Evolutionary conservation across 2,329 filamentous ascomycete species (phyloP), one percentile per base, ranked within the genome.

Genomic region (Madurella mycetomatis): DNA sequence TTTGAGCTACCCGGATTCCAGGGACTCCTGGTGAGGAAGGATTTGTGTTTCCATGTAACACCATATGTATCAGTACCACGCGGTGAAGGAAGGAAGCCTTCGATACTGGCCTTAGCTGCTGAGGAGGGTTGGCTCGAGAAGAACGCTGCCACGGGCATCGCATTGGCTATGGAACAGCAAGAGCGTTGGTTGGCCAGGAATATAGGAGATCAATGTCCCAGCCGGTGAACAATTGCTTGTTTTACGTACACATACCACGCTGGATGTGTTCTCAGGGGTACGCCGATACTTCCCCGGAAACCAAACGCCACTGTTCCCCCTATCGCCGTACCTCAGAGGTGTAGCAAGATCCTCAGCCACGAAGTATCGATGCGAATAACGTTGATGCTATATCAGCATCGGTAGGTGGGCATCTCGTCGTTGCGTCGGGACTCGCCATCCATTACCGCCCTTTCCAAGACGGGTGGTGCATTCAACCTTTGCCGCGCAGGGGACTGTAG

Each of bases 11-110:
- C 53, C 49, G 16, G 25, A 31, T n/a, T n/a, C 9, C 16, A 44
- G n/a, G 45, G 19, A 30, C 30, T 30, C 9, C 16, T 12, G 39
- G 16, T 16, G 43, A 16, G 30, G 25, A 46, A 34, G 25, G 40
- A 25, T 37, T 25, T 40, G 48, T 39, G 32, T 17, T 43, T 31
- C 17, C 18, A 41, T 55, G 54, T 55, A 57, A 37, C 52, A 49
- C 30, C n/a, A 49, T 16, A 5, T 59, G 51, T 59, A 48, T 50
- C 39, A 37, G 47, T 47, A 44, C 17, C 45, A 39, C 17, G 19
- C 18, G 30, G 34, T 15, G 39, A 32, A 34, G 40, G n/a, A 31
- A 41, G 31, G 31, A 4, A 25, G 40, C 41, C 19, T 18, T 41
- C 30, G 34, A 41, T 12, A 12, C 12, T 19, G 12, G 40, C 13